Evolutionary conservation across 192 early-diverging fungal genomes (phyloP), one percentile per base, ranked within the genome.

Genomic region (Coemansia sp.): DNA sequence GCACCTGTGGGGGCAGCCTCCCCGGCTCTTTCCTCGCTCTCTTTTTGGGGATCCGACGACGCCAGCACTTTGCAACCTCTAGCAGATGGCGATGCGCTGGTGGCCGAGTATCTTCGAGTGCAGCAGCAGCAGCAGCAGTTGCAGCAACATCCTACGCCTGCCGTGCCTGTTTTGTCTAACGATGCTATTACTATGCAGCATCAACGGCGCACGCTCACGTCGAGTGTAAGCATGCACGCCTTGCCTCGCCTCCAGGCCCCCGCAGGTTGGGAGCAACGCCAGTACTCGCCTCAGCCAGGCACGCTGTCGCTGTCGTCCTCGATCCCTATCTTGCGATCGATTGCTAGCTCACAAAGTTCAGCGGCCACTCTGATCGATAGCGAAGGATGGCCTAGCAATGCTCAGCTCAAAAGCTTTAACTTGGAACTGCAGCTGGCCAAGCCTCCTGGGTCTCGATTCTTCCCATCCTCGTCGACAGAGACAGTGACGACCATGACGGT

Each of bases 151-250:
- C 42, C 44, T 34, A 53, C 65, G 32, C 40, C 74, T 3, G 18
- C 41, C 44, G 1, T 48, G 24, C 11, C 44, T 5, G 11, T 22
- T 4, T 48, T 11, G 24, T 48, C 44, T 22, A 24, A 48, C 21
- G 5, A 9, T 14, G 10, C 17, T 26, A 15, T 17, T 3, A 48
- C 8, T 22, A 22, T 15, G 5, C 44, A 48, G 11, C 21, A 5
- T 15, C 74, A 68, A 53, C 24, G 62, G 8, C 55, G 57, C 9
- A 48, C 58, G 40, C 65, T 78, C 19, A 72, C 62, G 17, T 78
- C 75, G 10, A 78, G 75, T n/a, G 46, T 68, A 24, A 78, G 75
- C 62, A 78, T 78, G 75, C 75, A 78, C 33, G 61, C 65, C 8
- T 12, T 78, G 58, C 75, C 75, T 6, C 68, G 69, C 2, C 68